phyloP scores from a whole-genome alignment of 2,329 filamentous ascomycete genomes.

The Ophiostoma ulmi region DNA sequence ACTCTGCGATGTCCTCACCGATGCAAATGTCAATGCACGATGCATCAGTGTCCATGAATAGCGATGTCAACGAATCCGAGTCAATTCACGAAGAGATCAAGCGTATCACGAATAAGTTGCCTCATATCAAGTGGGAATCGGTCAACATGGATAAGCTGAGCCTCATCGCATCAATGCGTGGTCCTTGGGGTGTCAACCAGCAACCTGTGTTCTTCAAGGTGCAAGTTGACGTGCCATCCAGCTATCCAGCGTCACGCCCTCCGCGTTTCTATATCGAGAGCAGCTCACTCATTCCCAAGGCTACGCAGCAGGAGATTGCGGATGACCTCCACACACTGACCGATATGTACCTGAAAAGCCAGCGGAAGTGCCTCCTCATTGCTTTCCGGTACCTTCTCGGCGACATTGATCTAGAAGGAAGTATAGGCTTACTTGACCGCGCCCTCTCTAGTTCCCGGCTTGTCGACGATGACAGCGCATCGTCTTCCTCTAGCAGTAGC shows the following conservation, averaged over 20 bases:
- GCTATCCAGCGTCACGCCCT: conserved; percentile 53
- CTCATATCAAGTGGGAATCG: conserved; percentile 60
- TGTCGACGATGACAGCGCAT: conserved; percentile 57
- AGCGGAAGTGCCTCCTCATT: conserved; percentile 58
- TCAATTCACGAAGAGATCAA: conserved; percentile 61
- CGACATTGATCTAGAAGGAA: conserved; percentile 56
- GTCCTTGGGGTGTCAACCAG: conserved; percentile 56
- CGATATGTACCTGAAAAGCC: conserved; percentile 50
- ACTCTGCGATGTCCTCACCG: conserved; percentile 33
- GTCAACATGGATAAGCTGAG: conserved; percentile 59
- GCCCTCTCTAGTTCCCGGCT: conserved; percentile 42
- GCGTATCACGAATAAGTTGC: conserved; percentile 56
- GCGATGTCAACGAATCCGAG: conserved; percentile 57
- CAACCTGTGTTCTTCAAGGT: conserved; percentile 59
- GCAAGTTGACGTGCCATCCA: conserved; percentile 53
- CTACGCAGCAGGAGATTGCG: conserved; percentile 49
- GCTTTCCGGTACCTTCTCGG: conserved; percentile 60
- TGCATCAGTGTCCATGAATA: conserved; percentile 43
- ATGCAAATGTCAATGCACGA: conserved; percentile 49
- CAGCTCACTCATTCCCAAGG: conserved; percentile 56
- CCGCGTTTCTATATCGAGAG: conserved; percentile 59
- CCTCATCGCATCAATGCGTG: conserved; percentile 57
- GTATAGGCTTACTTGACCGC: conserved; percentile 54
- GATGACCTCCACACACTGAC: conserved; percentile 54
- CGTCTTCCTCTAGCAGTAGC: conserved; percentile 42